A percentile compares a stretch with the other conserved stretches of the same genome.
phyloP scores from a whole-genome alignment of 495 filamentous ascomycete genomes.

The Aspergillus cavernicola region DNA sequence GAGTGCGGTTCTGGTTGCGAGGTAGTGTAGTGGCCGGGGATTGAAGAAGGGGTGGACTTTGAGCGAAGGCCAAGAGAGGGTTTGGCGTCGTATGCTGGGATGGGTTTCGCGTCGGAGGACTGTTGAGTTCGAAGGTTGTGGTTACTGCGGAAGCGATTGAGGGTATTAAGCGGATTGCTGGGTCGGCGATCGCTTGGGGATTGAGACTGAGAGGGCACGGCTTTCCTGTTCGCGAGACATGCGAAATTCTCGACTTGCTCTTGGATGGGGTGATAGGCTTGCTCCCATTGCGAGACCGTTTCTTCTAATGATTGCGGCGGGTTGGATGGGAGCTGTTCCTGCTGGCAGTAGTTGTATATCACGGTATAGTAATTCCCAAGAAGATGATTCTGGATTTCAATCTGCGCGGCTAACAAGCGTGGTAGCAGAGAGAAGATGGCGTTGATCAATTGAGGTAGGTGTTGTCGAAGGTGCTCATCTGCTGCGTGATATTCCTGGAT shows the following conservation, averaged over 20 bases:
- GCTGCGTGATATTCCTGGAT: conserved; percentile 71
- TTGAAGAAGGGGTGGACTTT: conserved; percentile 11
- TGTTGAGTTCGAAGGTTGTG: conserved; percentile 17
- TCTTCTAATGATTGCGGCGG: conserved; percentile 64
- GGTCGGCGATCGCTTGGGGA: conserved; percentile 36
- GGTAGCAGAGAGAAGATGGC: conserved; percentile 78
- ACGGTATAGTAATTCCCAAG: conserved; percentile 82
- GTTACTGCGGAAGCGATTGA: conserved; percentile 16
- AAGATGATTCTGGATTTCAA: conserved; percentile 79
- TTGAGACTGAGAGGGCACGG: conserved; percentile 58
- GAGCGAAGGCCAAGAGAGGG: conserved; percentile 17
- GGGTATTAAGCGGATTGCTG: conserved; percentile 23
- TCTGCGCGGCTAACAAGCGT: conserved; percentile 67
- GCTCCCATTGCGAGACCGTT: conserved; percentile 67
- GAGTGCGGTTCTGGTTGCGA: conserved; percentile 28
- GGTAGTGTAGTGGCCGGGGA: too few species aligned
- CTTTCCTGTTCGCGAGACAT: conserved; percentile 70
- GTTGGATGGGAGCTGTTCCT: conserved; percentile 67
- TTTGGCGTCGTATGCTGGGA: conserved; percentile 13
- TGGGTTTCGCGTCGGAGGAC: conserved; percentile 6
- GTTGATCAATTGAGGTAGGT: conserved; percentile 69
- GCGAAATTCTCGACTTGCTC: conserved; percentile 69
- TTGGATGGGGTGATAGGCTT: conserved; percentile 60
- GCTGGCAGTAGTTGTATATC: conserved; percentile 72
- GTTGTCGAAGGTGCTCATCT: conserved; percentile 75